Percentiles rank a stretch among this genome's conserved stretches.
phyloP scores from a whole-genome alignment of 495 filamentous ascomycete genomes.

The Podospora conica region DNA sequence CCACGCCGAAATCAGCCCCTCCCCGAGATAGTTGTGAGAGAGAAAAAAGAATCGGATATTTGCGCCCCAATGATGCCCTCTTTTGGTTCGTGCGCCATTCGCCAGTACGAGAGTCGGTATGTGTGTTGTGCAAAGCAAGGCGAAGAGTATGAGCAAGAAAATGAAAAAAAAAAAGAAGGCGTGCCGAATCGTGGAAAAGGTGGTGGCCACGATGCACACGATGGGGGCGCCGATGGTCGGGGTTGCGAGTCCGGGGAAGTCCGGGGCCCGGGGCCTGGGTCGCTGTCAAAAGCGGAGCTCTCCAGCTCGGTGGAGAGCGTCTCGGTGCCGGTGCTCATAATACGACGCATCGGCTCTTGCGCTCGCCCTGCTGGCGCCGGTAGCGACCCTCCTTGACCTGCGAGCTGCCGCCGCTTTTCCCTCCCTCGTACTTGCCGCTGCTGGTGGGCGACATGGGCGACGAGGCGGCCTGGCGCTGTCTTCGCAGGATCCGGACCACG shows the following conservation, averaged over 20 bases:
- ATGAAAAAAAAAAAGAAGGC: slow-evolving; percentile 6
- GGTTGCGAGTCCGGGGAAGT: neutral
- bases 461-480: slow-evolving; percentile 59
- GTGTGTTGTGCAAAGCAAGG: slow-evolving; percentile 4
- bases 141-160: slow-evolving; percentile 24
- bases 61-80: slow-evolving; percentile 31
- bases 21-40: neutral
- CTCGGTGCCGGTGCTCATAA: slow-evolving; percentile 23
- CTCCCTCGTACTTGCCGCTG: slow-evolving; percentile 27
- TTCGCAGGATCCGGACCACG: slow-evolving; percentile 82
- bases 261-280: neutral
- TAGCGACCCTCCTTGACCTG: slow-evolving; percentile 22
- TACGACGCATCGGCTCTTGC: slow-evolving; percentile 29
- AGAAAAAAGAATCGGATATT: slow-evolving; percentile 19
- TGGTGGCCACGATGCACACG: slow-evolving; percentile 4
- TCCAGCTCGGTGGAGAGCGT: neutral
- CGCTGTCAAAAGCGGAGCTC: slow-evolving; percentile 7
- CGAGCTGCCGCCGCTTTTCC: slow-evolving; percentile 12
- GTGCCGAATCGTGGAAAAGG: slow-evolving; percentile 1
- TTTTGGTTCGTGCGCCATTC: slow-evolving; percentile 34
- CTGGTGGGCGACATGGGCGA: slow-evolving; percentile 33
- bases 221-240: neutral
- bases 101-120: slow-evolving; percentile 20
- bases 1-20: slow-evolving; percentile 2
- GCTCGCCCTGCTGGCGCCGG: slow-evolving; percentile 22